phyloP scores from a whole-genome alignment of 2,329 filamentous ascomycete genomes.

The Waltergamsia citrina region DNA sequence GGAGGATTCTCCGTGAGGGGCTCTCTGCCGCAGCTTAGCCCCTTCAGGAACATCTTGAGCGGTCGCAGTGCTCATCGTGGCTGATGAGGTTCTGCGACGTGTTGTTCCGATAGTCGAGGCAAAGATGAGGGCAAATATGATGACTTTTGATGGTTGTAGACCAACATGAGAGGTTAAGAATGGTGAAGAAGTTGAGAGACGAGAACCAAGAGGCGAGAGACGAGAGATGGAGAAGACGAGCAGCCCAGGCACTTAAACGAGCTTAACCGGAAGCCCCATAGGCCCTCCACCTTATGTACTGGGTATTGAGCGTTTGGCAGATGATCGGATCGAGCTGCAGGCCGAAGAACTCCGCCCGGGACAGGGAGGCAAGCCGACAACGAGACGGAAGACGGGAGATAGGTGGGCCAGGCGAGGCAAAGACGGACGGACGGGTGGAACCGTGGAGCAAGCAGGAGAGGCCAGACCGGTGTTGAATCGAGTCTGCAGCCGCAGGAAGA shows the following conservation, averaged over 20 bases:
- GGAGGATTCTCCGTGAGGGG: constrained; percentile 2
- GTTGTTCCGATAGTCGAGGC: no score
- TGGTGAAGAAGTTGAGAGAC: not conserved
- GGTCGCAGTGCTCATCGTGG: constrained; percentile 1
- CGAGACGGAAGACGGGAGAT: not conserved
- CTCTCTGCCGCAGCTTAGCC: constrained; percentile 3
- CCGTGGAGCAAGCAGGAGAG: not conserved
- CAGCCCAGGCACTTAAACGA: not conserved
- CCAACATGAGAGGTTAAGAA: not conserved
- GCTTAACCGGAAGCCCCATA: not conserved
- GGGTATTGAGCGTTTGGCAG: not conserved
- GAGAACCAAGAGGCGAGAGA: not conserved
- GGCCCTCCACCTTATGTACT: not conserved
- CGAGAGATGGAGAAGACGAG: not conserved
- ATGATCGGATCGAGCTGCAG: not conserved
- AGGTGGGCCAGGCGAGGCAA: not conserved
- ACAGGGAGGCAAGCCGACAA: not conserved
- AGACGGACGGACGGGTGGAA: not conserved
- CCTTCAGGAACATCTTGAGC: constrained; percentile 1
- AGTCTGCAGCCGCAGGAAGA: not conserved
- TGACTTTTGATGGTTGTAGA: not conserved
- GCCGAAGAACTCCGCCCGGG: not conserved
- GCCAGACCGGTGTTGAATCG: constrained; percentile 3
- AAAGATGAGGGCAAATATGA: not conserved
- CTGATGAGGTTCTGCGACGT: not conserved